Base-by-base conservation (phyloP, 345 rosid species). In the Noccaea caerulescens region DNA sequence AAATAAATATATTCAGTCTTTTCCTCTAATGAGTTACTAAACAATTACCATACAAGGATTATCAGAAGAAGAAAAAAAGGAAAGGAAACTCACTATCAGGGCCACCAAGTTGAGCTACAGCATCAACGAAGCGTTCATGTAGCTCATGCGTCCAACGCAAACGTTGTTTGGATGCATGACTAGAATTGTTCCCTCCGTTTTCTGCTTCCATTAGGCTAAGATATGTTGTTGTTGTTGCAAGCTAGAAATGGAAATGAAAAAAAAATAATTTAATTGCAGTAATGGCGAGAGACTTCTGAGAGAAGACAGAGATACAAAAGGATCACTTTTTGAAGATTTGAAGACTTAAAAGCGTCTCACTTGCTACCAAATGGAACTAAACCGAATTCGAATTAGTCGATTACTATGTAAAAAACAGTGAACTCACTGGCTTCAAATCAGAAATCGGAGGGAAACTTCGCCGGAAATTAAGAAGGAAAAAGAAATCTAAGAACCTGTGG, bases 41-140 rank as follows among this genome's bases (percentile, higher is more conserved):
- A 18, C 46, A 39, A 4, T 12, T 6, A 49, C 3, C 18, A 50
- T 10, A 33, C 6, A 2, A n/a, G 34, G 64, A 0, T 14, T 58
- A 45, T n/a, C 0, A 60, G 42, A 27, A 30, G 4, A 11, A 32
- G 39, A 34, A 60, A 27, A 30, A 2, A 11, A 32, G 39, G 30
- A 33, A 46, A 65, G 47, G 59, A 65, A 66, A 94, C 97, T 86
- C 78, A 94, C 97, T 80, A 80, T 94, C 99, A 58, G 97, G 97
- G 73, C 99, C 99, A 53, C 99, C 99, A 71, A 94, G 97, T 81
- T 94, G 99, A 51, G 97, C 92, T 10, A 94, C 99, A n/a, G 97
- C 93, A 84, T 91, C 95, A 63, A 94, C 99, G 79, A 94, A 94
- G 65, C 97, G 99, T 42, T 94, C 99, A 65, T 94, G 99, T 66